These are phyloP conservation scores for Cryptosporidium baileyi DNA, from an alignment of 169 alveolate genomes.

Conservation along the genomic window DNA sequence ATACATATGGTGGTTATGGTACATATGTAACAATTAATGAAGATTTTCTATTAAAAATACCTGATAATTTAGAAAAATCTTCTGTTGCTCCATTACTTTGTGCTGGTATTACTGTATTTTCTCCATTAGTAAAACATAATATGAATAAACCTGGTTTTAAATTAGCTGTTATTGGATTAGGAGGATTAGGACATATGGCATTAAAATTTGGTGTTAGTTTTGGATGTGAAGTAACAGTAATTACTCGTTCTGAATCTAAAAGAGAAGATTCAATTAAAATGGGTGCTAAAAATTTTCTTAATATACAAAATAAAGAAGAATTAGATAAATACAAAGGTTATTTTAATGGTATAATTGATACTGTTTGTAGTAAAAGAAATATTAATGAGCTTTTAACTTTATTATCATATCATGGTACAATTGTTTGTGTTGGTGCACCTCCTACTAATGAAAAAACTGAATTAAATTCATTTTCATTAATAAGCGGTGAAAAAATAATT, in stretches of 20 bases:
- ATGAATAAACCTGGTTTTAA: slow-evolving; percentile 76
- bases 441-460: slow-evolving; percentile 20
- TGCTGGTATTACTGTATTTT: slow-evolving; percentile 84
- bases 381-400: neutral
- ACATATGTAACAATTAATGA: slow-evolving; percentile 77
- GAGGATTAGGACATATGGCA: slow-evolving; percentile 89
- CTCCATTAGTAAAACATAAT: slow-evolving; percentile 74
- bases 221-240: slow-evolving; percentile 61
- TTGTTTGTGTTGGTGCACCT: slow-evolving; percentile 70
- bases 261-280: slow-evolving; percentile 19
- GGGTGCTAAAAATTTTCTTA: slow-evolving; percentile 56
- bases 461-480: slow-evolving; percentile 10
- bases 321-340: slow-evolving; percentile 5
- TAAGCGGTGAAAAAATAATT: slow-evolving; percentile 42
- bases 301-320: slow-evolving; percentile 6
- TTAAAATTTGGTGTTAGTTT: slow-evolving; percentile 76
- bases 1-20: slow-evolving; percentile 83
- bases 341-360: slow-evolving; percentile 63
- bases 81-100: slow-evolving; percentile 84
- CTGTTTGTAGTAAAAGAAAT: slow-evolving; percentile 25
- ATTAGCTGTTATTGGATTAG: slow-evolving; percentile 83
- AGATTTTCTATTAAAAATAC: slow-evolving; percentile 76
- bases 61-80: slow-evolving; percentile 74
- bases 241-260: slow-evolving; percentile 51
- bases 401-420: slow-evolving; percentile 31